phyloP scores from a whole-genome alignment of 768 basidiomycete genomes.

The Ramaria sp. region DNA sequence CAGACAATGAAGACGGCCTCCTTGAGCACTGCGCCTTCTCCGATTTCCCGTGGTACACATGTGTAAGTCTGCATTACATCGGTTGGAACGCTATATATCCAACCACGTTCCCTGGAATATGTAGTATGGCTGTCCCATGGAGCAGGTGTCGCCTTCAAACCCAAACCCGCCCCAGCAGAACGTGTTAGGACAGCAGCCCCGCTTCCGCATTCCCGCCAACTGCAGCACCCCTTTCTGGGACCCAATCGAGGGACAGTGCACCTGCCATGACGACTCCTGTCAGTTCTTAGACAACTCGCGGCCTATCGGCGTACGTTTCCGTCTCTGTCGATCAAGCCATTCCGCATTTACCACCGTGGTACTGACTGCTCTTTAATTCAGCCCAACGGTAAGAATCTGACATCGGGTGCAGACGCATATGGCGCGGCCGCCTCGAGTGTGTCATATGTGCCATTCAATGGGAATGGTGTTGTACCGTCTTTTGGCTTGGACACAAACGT shows the following conservation, averaged over 20 bases:
- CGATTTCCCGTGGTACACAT: constrained; percentile 74
- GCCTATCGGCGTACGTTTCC: constrained; percentile 46
- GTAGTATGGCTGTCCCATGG: constrained; percentile 65
- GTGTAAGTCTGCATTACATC: constrained; percentile 33
- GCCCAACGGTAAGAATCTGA: constrained; percentile 62
- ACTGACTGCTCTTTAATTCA: constrained; percentile 17
- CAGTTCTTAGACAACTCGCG: constrained; percentile 52
- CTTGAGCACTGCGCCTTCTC: constrained; percentile 50
- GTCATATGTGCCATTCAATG: not conserved
- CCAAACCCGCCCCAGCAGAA: constrained; percentile 57
- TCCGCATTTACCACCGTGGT: constrained; percentile 5
- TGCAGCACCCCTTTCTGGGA: constrained; percentile 80
- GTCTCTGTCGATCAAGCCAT: not conserved
- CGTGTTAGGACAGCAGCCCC: constrained; percentile 31
- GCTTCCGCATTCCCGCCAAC: constrained; percentile 53
- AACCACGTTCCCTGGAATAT: too few species aligned
- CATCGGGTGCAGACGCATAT: constrained; percentile 32
- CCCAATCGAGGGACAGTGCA: constrained; percentile 52
- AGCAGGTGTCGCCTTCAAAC: constrained; percentile 40
- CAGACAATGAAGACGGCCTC: constrained; percentile 52
- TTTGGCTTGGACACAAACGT: not conserved
- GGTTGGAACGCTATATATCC: not conserved
- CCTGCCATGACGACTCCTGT: constrained; percentile 47
- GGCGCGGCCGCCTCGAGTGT: not conserved
- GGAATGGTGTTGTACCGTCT: not conserved